Conservation (phyloP, 192 early-diverging fungal genomes). For the Diversispora epigaea region DNA sequence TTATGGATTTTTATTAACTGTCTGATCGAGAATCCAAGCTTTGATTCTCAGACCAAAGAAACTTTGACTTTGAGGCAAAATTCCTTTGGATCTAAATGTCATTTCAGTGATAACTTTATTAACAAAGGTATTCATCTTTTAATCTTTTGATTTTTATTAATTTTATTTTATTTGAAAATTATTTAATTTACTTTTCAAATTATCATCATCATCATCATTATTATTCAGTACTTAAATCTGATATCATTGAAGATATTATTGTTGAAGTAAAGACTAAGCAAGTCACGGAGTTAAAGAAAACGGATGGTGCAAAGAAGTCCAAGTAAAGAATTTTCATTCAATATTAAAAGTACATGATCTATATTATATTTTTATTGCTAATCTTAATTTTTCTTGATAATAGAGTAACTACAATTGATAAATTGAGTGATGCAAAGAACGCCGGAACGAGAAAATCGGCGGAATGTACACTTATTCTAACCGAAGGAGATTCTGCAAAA, state of each 20-base stretch:
- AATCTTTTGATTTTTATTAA: no score
- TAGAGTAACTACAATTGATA: slow-evolving; percentile 76
- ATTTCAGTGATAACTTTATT: slow-evolving; percentile 68
- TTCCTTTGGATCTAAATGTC: slow-evolving; percentile 81
- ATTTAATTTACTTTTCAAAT: no score
- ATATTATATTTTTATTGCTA: no score
- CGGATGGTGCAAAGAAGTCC: slow-evolving; percentile 66
- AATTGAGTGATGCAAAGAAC: slow-evolving; percentile 93
- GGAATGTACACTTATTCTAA: slow-evolving; percentile 92
- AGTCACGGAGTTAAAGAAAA: slow-evolving; percentile 79
- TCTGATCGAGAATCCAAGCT: slow-evolving; percentile 89
- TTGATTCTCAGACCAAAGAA: slow-evolving; percentile 98
- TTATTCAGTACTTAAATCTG: slow-evolving; percentile 56
- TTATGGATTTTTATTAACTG: slow-evolving; percentile 94
- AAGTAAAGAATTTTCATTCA: no score
- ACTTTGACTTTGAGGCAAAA: slow-evolving; percentile 78
- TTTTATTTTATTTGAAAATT: no score
- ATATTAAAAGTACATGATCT: no score
- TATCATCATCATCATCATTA: no score
- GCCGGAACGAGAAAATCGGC: slow-evolving; percentile 73
- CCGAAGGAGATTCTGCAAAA: slow-evolving; percentile 97
- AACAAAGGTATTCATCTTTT: background rate
- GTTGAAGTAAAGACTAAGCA: slow-evolving; percentile 68
- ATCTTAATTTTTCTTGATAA: no score
- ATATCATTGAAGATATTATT: slow-evolving; percentile 81